Evolutionary conservation across 129 eudicot species (phyloP), one percentile per base, ranked within the genome.

Genomic region (Dittrichia graveolens): DNA sequence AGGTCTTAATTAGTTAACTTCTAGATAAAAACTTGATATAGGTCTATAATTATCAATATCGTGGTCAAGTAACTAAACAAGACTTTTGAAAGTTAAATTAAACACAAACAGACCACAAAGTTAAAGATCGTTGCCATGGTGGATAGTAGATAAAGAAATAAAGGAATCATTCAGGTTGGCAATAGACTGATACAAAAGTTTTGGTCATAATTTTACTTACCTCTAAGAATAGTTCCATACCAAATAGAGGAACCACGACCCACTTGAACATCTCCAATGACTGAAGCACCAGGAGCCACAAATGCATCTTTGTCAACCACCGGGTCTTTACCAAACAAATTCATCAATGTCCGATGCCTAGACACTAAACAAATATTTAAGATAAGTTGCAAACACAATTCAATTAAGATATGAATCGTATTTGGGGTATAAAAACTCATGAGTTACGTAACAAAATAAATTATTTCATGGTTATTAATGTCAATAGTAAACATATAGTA

Each of bases 211-310:
- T 8, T 53, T 6, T 48, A 67, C 88, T 60, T 85, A 92, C 98
- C 98, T 93, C 96, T 85, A 72, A 93, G 80, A 58, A 93, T 92
- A 78, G 93, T 90, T 65, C 98, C 98, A 72, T 93, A 93, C 98
- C 98, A 90, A 76, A 93, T 85, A 52, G 98, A 93, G 47, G 98
- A 87, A 42, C 87, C 77, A 8, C 52, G 82, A 4, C 98, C 98
- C 74, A 93, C 84, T 52, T 77, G 85, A 84, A 93, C 95, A 87
- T 93, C 92, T 58, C 98, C 98, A 55, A 76, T 81, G 75, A 93
- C 69, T 61, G 98, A 93, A 48, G 98, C 98, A 77, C 95, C 86
- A 52, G 98, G 98, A 59, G 98, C 98, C 64, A 93, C 95, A 85
- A 93, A 93, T 12, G 92, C 96, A 47, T 85, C 85, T 77, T 82